Evolutionary conservation across 148 eudicot species (phyloP).

Genomic region (Cornus kousa): DNA sequence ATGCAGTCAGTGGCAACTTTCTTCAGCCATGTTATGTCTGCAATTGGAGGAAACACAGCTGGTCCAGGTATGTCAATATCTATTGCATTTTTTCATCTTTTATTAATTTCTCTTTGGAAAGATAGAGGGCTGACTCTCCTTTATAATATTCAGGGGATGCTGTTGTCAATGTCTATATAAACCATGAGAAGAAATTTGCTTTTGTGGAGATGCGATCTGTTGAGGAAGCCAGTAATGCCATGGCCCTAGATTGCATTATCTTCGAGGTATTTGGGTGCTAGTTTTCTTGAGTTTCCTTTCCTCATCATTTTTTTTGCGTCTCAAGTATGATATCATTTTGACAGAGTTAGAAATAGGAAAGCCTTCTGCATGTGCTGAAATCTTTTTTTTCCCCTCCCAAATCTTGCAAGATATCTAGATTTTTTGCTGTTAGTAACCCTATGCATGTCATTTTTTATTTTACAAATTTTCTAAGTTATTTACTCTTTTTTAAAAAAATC

Average conservation of each 20-base stretch:
- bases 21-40: constrained; percentile 92
- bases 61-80: constrained; percentile 72
- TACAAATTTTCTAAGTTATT: too few relatives aligned
- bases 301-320: neutral
- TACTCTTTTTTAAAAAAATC: too few relatives aligned
- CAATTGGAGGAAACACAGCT: constrained; percentile 93
- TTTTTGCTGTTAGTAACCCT: too few relatives aligned
- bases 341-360: neutral
- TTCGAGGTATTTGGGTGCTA: constrained; percentile 48
- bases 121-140: neutral
- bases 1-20: constrained; percentile 87
- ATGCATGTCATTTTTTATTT: too few relatives aligned
- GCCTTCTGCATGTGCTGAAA: neutral
- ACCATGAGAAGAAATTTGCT: constrained; percentile 92
- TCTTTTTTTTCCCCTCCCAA: too few relatives aligned
- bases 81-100: neutral
- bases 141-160: constrained; percentile 66
- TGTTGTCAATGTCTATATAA: constrained; percentile 90
- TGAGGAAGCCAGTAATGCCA: constrained; percentile 87
- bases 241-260: constrained; percentile 74
- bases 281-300: neutral
- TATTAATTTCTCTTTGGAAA: neutral
- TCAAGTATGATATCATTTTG: neutral
- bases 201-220: constrained; percentile 88
- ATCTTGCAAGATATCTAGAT: too few relatives aligned